Base-by-base conservation (phyloP, 345 rosid genomes). In the Euphorbia tirucalli region DNA sequence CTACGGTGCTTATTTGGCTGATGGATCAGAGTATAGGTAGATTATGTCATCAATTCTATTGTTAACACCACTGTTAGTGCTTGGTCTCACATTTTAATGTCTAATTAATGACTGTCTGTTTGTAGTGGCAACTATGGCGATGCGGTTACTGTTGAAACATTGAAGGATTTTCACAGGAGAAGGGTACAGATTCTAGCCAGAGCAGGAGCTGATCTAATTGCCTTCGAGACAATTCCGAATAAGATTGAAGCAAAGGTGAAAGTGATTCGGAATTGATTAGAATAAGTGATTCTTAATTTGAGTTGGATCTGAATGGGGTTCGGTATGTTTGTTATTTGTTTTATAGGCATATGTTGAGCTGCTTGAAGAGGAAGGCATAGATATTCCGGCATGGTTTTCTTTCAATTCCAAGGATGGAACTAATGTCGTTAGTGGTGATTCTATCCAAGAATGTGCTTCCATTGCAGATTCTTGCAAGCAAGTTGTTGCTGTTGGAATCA, bases 1-100 rank as follows among this genome's bases (percentile, higher is more conserved):
- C 83, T 93, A 93, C 72, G 98, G 97, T 14, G 98, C 97, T 79
- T 90, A 86, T 85, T 85, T 93, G 76, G 93, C 97, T 27, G 97
- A 91, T 82, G 98, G 96, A 10, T 91, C 98, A 3, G 98, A 93
- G 75, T 93, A 93, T 71, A 91, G 93, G 97, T 87, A 44, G 27
- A 0, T n/a, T n/a, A 1, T 27, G 28, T n/a, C n/a, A n/a, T n/a
- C n/a, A n/a, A n/a, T n/a, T n/a, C n/a, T n/a, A n/a, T n/a, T n/a
- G 21, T 22, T 3, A 9, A 46, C 9, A 22, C 15, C 16, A 14
- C 10, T 60, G 3, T 16, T 60, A 7, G 16, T 39, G 15, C 2
- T 5, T 14, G n/a, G 21, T 70, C 4, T 35, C 21, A 37, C 13
- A 24, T 57, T 43, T 8, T 0, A 39, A 21, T 11, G 13, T 37